Evolutionary conservation across 2,329 filamentous ascomycete species (phyloP).

Genomic region (Fusarium subglutinans): DNA sequence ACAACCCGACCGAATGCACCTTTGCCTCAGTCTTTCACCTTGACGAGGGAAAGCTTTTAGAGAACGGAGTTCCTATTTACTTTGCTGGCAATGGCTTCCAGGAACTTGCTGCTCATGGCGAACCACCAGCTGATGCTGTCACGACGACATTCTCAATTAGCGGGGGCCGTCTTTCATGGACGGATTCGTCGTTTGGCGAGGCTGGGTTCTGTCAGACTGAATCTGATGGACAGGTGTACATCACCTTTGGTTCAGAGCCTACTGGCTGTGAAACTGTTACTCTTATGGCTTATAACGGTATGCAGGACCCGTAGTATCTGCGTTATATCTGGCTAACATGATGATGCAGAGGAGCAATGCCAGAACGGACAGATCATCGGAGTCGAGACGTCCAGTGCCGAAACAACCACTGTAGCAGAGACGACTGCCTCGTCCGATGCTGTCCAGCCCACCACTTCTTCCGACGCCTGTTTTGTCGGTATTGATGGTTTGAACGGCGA

Average conservation of each 20-base stretch:
- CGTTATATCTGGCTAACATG: neutral
- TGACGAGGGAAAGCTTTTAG: neutral
- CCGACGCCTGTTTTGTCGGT: neutral
- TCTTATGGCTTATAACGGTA: constrained; percentile 9
- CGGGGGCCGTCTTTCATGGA: neutral
- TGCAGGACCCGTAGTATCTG: rapidly evolving
- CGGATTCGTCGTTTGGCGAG: neutral
- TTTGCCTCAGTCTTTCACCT: neutral
- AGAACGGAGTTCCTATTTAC: neutral
- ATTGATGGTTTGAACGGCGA: neutral
- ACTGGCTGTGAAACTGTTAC: neutral
- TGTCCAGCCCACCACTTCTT: neutral
- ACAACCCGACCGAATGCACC: neutral
- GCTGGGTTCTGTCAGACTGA: neutral
- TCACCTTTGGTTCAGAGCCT: constrained; percentile 6
- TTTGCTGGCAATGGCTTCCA: neutral
- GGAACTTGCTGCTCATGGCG: neutral
- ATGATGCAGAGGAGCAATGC: neutral
- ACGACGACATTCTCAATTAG: neutral
- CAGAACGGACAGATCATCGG: constrained; percentile 12
- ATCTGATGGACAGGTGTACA: neutral
- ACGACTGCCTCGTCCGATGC: neutral
- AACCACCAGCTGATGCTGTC: neutral
- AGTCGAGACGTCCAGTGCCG: neutral
- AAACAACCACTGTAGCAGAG: neutral